Percentiles rank a stretch among this genome's conserved stretches.
Evolutionary conservation across 257 asterid species (phyloP).

Genomic region (Jasminum sambac): DNA sequence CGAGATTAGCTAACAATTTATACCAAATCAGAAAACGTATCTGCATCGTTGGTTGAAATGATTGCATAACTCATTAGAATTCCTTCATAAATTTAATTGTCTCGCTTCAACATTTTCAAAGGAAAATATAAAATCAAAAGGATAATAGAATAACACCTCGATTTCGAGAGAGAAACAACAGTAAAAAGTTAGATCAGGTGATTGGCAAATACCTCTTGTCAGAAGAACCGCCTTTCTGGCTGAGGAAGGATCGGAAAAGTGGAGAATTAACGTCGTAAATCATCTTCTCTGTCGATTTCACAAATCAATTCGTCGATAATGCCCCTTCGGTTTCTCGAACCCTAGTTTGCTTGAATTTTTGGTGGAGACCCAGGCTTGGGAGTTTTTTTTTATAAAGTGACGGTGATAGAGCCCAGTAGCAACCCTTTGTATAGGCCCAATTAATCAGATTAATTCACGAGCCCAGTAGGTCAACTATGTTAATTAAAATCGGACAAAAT

Average conservation of each 20-base stretch:
- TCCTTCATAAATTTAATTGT: background rate
- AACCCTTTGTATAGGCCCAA: background rate
- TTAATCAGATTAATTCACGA: background rate
- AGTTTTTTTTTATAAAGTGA: background rate
- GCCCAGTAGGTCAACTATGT: background rate
- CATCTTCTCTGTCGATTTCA: background rate
- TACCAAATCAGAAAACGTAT: background rate
- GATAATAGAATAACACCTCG: no score
- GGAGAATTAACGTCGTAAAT: conserved; percentile 20
- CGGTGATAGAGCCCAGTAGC: background rate
- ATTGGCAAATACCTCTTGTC: conserved; percentile 13
- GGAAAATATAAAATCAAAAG: background rate
- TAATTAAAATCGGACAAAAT: background rate
- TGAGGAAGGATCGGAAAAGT: conserved; percentile 20
- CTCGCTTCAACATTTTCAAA: background rate
- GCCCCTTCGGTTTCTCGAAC: background rate
- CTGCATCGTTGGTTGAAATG: background rate
- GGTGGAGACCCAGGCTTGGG: background rate
- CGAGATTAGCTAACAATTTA: background rate
- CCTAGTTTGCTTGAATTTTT: background rate
- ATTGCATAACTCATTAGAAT: no score
- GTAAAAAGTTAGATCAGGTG: background rate
- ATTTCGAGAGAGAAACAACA: no score
- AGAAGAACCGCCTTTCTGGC: conserved; percentile 20
- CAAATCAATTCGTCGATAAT: background rate